Evolutionary conservation across 2,329 filamentous ascomycete species (phyloP).

Genomic region (Fusarium austroafricanum): DNA sequence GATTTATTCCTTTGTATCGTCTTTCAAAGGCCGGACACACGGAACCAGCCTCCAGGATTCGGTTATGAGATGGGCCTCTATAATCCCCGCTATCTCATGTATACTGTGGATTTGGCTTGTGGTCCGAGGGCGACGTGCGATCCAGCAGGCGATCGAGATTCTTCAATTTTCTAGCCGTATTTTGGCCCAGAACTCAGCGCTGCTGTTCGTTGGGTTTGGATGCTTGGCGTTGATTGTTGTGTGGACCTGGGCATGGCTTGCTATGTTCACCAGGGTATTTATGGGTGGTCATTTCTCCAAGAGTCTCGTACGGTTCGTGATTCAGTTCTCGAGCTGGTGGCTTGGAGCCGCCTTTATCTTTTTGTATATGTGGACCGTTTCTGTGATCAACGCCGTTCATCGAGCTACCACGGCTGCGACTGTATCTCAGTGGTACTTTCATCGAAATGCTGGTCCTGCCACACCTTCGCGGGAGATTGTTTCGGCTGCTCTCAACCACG

Average conservation of each 20-base stretch:
- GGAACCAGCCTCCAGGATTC: conserved; percentile 86
- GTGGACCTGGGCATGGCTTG: conserved; percentile 97
- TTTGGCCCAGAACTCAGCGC: conserved; percentile 82
- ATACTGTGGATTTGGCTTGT: conserved; percentile 87
- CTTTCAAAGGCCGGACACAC: conserved; percentile 80
- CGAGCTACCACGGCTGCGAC: conserved; percentile 92
- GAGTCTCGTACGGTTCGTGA: conserved; percentile 74
- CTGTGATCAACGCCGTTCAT: conserved; percentile 88
- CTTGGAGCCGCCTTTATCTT: conserved; percentile 91
- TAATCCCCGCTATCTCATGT: conserved; percentile 79
- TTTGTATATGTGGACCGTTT: conserved; percentile 95
- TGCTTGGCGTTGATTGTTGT: conserved; percentile 79
- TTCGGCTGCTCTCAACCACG: conserved; percentile 82
- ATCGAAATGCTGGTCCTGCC: conserved; percentile 83
- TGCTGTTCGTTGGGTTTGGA: conserved; percentile 85
- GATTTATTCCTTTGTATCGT: conserved; percentile 89
- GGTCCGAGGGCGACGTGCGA: conserved; percentile 80
- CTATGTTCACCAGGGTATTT: conserved; percentile 96
- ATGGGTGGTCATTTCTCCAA: conserved; percentile 86
- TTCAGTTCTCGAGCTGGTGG: conserved; percentile 93
- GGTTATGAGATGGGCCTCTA: conserved; percentile 87
- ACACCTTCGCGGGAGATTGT: conserved; percentile 86
- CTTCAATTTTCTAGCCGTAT: conserved; percentile 93
- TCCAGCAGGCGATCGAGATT: conserved; percentile 86
- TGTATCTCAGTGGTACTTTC: conserved; percentile 99